Percentiles rank a stretch among this genome's conserved stretches.
phyloP scores from a whole-genome alignment of 2,329 filamentous ascomycete species.

The Lasiodiplodia sp. region DNA sequence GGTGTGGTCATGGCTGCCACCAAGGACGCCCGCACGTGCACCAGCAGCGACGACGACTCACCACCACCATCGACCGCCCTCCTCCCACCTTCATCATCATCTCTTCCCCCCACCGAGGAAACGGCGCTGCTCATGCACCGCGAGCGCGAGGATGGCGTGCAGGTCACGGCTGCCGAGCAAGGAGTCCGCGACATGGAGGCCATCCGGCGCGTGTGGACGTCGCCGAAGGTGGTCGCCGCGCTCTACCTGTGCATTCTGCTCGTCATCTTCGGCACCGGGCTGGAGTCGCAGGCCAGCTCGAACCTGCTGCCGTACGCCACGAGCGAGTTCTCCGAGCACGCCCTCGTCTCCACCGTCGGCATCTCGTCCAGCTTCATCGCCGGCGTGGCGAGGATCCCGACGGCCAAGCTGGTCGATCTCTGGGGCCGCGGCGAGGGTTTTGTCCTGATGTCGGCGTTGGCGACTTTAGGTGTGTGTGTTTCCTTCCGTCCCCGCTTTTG shows the following conservation, averaged over 20 bases:
- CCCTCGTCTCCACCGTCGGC: constrained; percentile 38
- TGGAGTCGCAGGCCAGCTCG: constrained; percentile 48
- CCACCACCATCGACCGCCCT: too few species aligned
- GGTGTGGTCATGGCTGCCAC: too few species aligned
- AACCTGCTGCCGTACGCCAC: constrained; percentile 45
- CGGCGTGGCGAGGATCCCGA: constrained; percentile 68
- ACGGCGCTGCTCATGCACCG: too few species aligned
- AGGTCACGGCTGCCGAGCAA: too few species aligned
- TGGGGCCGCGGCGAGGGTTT: constrained; percentile 72
- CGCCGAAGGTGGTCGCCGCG: too few species aligned
- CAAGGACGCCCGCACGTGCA: too few species aligned
- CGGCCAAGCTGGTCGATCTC: constrained; percentile 72
- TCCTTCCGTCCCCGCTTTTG: constrained; percentile 48
- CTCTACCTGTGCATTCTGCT: too few species aligned
- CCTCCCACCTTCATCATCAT: too few species aligned
- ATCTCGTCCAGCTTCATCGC: constrained; percentile 41
- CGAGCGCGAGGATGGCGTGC: too few species aligned
- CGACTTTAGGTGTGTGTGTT: constrained; percentile 58
- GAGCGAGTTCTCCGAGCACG: constrained; percentile 39
- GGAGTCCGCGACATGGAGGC: too few species aligned
- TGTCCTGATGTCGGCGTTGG: constrained; percentile 60
- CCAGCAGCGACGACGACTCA: constrained; percentile 45
- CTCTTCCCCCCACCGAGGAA: too few species aligned
- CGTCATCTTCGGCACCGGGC: constrained; percentile 49
- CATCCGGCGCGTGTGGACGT: too few species aligned